Evolutionary conservation across 192 early-diverging fungal genomes (phyloP).

Genomic region (Umbelopsis ramanniana): DNA sequence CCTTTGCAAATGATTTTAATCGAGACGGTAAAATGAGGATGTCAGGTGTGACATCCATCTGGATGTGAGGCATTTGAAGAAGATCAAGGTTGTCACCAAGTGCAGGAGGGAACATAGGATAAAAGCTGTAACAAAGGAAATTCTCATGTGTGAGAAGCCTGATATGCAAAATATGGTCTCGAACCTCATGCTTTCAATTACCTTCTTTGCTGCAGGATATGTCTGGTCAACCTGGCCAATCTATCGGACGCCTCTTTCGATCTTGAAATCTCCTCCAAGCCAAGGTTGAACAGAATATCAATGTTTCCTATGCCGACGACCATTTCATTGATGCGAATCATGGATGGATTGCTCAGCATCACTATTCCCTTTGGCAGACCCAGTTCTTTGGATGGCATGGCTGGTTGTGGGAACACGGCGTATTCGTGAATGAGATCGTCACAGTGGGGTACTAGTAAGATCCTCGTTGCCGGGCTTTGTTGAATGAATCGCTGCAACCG

Average conservation of each 20-base stretch:
- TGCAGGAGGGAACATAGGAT: conserved; percentile 77
- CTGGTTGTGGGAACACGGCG: conserved; percentile 86
- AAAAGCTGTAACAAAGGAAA: conserved; percentile 56
- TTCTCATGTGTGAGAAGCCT: not conserved
- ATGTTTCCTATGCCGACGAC: conserved; percentile 75
- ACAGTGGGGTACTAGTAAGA: conserved; percentile 78
- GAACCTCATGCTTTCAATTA: conserved; percentile 29
- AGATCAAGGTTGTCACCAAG: conserved; percentile 39
- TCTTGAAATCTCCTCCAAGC: conserved; percentile 67
- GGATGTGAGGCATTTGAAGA: conserved; percentile 30
- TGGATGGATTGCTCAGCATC: conserved; percentile 71
- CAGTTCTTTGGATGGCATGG: conserved; percentile 50
- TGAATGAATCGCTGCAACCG: conserved; percentile 59
- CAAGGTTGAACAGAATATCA: conserved; percentile 78
- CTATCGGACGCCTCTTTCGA: conserved; percentile 54
- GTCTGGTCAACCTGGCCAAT: conserved; percentile 70
- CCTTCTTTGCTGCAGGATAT: conserved; percentile 81
- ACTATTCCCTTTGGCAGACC: conserved; percentile 25
- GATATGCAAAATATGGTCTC: not conserved
- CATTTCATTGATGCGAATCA: conserved; percentile 84
- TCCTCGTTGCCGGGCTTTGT: conserved; percentile 45
- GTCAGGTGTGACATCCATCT: conserved; percentile 75
- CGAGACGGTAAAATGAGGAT: conserved; percentile 78
- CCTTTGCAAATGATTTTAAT: conserved; percentile 74
- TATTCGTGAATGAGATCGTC: conserved; percentile 77